Evolutionary conservation across 1,284 basidiomycete species (phyloP).

Genomic region (Ustilago nuda): DNA sequence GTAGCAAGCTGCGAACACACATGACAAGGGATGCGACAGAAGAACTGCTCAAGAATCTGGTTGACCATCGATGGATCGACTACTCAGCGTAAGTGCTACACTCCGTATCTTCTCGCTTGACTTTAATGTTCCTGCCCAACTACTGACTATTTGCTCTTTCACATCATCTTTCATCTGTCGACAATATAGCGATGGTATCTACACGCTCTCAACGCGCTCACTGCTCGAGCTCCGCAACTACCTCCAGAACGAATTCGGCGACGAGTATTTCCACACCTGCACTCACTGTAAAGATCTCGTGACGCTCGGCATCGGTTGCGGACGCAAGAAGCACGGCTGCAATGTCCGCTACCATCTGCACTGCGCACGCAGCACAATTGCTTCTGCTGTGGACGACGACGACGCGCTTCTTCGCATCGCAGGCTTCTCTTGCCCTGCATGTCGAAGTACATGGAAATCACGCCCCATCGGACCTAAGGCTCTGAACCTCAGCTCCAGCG

Average conservation of each 20-base stretch:
- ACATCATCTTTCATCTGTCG: not conserved
- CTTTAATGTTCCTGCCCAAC: not conserved
- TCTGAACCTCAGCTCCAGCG: slow-evolving; percentile 9
- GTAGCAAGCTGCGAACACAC: slow-evolving; percentile 75
- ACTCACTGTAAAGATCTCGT: slow-evolving; percentile 79
- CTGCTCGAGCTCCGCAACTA: slow-evolving; percentile 81
- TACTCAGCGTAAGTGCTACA: slow-evolving; percentile 73
- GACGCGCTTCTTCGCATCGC: slow-evolving; percentile 19
- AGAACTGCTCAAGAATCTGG: slow-evolving; percentile 79
- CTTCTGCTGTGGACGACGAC: slow-evolving; percentile 19
- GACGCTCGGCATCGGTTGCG: slow-evolving; percentile 39
- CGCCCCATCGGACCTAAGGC: slow-evolving; percentile 45
- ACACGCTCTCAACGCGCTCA: slow-evolving; percentile 80
- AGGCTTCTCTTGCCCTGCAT: slow-evolving; percentile 27
- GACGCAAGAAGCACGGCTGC: slow-evolving; percentile 17
- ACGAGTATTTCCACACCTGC: slow-evolving; percentile 77
- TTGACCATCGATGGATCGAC: slow-evolving; percentile 81
- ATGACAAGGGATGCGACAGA: slow-evolving; percentile 83
- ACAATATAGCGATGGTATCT: slow-evolving; percentile 73
- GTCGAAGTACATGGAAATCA: slow-evolving; percentile 26
- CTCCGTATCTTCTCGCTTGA: not conserved
- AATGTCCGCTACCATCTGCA: slow-evolving; percentile 32
- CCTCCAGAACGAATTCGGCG: slow-evolving; percentile 77
- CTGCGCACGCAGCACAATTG: slow-evolving; percentile 38
- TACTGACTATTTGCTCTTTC: not conserved